Base-by-base conservation (phyloP, 2,329 filamentous ascomycete species). In the Fusarium mexicanum region DNA sequence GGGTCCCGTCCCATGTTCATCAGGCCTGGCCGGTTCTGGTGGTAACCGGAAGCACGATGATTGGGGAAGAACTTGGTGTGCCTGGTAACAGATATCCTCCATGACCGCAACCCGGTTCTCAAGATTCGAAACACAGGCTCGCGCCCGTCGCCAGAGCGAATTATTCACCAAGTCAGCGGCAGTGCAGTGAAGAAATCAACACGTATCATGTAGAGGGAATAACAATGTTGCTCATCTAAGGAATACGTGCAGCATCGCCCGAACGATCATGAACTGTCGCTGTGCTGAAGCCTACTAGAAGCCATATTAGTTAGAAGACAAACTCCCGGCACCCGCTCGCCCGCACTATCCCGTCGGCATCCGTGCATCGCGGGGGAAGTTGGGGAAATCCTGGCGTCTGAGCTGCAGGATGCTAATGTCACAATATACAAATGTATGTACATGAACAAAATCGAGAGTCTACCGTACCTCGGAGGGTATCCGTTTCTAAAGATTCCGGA, bases 291-390 rank as follows among this genome's bases (percentile, higher is more conserved):
- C 24, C 51, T 55, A 8, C 51, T 54, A 22, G 24, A 55, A 73
- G 31, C 37, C 57, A 59, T 46, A 16, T 35, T 35, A 44, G 61
- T 47, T 46, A 22, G 31, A 41, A 61, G 54, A 53, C 41, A 66
- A 67, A 53, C 60, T 59, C 68, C 72, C 67, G 61, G 68, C 76
- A 76, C 73, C 77, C 77, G 77, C 72, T 78, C 74, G 69, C 74
- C 77, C 76, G 76, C 76, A 62, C 69, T 75, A 40, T 78, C 64
- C 75, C 74, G 68, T 76, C 54, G 55, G 69, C 68, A 76, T 76
- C 77, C 77, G 75, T 78, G 77, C 64, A 67, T 76, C 75, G 76
- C 69, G 76, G 75, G 76, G 74, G 73, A 76, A 78, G 73, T 77
- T 77, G 75, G 76, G 75, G 75, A 76, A 78, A 75, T 68, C 67